Evolutionary conservation across 2,329 filamentous ascomycete genomes (phyloP).

Genomic region (Verruconis gallopava): DNA sequence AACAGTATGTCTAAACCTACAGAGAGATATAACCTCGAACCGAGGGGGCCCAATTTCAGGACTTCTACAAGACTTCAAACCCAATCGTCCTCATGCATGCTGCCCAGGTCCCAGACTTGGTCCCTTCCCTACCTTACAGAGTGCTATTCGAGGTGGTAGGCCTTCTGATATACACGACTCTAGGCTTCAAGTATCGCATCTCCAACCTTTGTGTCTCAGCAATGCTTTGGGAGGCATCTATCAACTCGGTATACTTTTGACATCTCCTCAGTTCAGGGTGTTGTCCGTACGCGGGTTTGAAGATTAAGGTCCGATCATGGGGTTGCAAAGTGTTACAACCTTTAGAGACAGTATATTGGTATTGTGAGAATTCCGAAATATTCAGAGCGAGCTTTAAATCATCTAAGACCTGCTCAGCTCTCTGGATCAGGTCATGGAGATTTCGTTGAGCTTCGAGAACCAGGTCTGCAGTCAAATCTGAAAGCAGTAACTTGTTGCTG

Average conservation of each 20-base stretch:
- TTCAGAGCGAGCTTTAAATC: constrained; percentile 13
- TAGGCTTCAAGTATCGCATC: constrained; percentile 13
- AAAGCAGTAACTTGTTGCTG: constrained; percentile 13
- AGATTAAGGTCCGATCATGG: constrained; percentile 13
- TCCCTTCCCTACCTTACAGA: constrained; percentile 12
- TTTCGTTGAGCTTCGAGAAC: constrained; percentile 14
- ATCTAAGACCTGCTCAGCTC: constrained; percentile 13
- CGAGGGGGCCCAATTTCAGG: constrained; percentile 12
- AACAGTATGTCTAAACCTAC: constrained; percentile 9
- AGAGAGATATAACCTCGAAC: constrained; percentile 13
- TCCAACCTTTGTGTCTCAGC: constrained; percentile 14
- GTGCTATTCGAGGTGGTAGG: constrained; percentile 13
- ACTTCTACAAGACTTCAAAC: constrained; percentile 11
- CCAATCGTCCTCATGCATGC: constrained; percentile 11
- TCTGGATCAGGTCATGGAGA: constrained; percentile 13
- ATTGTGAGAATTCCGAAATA: constrained; percentile 13
- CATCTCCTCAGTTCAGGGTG: constrained; percentile 13
- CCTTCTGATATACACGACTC: constrained; percentile 13
- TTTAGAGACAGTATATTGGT: constrained; percentile 14
- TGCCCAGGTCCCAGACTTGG: constrained; percentile 12
- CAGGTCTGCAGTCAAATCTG: constrained; percentile 12
- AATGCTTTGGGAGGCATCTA: constrained; percentile 13
- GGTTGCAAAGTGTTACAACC: constrained; percentile 13
- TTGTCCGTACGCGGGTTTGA: constrained; percentile 13
- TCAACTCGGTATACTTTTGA: constrained; percentile 14